phyloP scores from a whole-genome alignment of 1,284 basidiomycete genomes.

The Ustilago crameri region DNA sequence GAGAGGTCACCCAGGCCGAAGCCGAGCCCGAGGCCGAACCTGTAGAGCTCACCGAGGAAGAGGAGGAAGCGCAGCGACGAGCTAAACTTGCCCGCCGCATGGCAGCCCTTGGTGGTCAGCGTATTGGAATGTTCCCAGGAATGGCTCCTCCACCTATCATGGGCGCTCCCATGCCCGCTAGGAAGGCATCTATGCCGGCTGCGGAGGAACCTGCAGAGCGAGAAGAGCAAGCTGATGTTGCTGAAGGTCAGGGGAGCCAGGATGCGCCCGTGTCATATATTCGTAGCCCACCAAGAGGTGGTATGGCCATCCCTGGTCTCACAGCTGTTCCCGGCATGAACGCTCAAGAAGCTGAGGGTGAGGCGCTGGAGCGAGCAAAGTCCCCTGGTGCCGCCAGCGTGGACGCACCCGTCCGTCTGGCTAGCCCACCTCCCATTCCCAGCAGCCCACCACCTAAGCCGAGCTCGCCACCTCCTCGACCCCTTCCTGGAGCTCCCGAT shows the following conservation, averaged over 20 bases:
- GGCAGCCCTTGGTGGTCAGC: constrained; percentile 63
- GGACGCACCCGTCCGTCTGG: constrained; percentile 25
- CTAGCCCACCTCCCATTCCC: constrained; percentile 28
- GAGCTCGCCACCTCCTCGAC: constrained; percentile 28
- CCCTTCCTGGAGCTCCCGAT: constrained; percentile 7
- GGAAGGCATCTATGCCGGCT: constrained; percentile 65
- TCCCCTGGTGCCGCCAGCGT: constrained; percentile 32
- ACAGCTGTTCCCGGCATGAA: constrained; percentile 42
- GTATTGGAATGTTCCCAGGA: constrained; percentile 70
- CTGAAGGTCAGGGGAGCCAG: constrained; percentile 57
- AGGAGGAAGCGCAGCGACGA: constrained; percentile 58
- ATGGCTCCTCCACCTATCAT: constrained; percentile 73
- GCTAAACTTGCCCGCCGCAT: constrained; percentile 62
- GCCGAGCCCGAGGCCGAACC: constrained; percentile 13
- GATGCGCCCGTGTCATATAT: constrained; percentile 16
- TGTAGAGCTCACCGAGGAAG: constrained; percentile 53
- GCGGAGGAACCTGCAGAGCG: constrained; percentile 50
- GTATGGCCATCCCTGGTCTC: constrained; percentile 59
- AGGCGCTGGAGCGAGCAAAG: constrained; percentile 31
- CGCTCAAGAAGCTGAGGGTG: constrained; percentile 30
- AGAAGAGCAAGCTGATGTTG: constrained; percentile 63
- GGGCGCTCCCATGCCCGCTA: constrained; percentile 70
- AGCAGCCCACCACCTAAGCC: constrained; percentile 37
- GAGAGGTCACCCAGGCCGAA: constrained; percentile 6
- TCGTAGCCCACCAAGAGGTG: constrained; percentile 53